Conservation (phyloP, 73 alveolate species). For the Paramecium biaurelia region DNA sequence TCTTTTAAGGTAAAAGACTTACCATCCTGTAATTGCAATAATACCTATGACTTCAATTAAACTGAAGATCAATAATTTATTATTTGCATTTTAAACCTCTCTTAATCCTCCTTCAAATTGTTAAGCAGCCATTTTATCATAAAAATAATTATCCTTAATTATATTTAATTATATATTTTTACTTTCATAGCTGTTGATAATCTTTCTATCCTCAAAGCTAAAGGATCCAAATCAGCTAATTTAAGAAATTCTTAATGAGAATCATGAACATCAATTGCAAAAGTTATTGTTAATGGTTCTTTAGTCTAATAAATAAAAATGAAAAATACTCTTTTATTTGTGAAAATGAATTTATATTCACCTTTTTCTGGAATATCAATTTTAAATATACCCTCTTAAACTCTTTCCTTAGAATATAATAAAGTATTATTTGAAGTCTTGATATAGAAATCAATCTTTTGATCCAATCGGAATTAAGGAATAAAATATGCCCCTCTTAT, state of each 20-base stretch:
- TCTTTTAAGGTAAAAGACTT: conserved; percentile 23
- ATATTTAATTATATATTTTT: not conserved
- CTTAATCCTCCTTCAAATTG: not conserved
- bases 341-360: conserved; percentile 34
- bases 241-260: not conserved
- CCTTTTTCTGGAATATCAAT: conserved; percentile 16
- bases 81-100: not conserved
- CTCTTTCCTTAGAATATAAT: not conserved
- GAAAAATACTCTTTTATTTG: not conserved
- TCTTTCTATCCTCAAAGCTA: conserved; percentile 1
- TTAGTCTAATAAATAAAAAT: not conserved
- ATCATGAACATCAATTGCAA: conserved; percentile 51
- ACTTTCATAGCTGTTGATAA: not conserved
- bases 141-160: conserved; percentile 29
- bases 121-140: not conserved
- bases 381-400: not conserved
- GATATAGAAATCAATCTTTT: conserved; percentile 22
- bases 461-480: not conserved
- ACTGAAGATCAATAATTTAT: not conserved
- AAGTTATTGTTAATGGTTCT: conserved; percentile 1
- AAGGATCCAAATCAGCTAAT: not conserved
- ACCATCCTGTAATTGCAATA: conserved; percentile 12
- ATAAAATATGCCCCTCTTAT: conserved; percentile 25
- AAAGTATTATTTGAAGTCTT: not conserved
- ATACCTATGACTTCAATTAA: conserved; percentile 5